These are phyloP conservation scores for Trichoderma brevicompactum DNA, from an alignment of 2,329 filamentous ascomycete genomes.

Conservation along the genomic window DNA sequence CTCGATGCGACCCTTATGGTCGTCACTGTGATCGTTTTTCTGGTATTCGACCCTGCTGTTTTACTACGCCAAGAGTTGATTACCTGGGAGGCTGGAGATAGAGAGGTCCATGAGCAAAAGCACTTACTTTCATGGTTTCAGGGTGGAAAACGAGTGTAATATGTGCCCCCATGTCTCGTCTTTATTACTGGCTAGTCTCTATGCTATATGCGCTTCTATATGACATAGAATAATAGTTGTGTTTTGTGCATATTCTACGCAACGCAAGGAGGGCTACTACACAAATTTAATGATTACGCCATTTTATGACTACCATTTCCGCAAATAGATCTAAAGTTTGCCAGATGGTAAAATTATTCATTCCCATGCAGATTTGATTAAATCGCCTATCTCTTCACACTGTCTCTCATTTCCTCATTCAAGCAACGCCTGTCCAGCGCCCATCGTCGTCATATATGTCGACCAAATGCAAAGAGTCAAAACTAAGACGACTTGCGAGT, in stretches of 20 bases:
- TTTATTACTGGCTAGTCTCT: no score
- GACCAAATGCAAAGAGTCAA: neutral
- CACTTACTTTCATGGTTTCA: neutral
- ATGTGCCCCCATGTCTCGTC: no score
- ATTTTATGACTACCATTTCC: no score
- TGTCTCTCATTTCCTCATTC: no score
- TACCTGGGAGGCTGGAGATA: neutral
- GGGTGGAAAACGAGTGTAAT: neutral
- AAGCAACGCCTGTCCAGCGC: neutral
- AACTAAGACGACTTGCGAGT: neutral
- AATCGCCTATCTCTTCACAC: neutral
- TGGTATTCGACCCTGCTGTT: conserved; percentile 48
- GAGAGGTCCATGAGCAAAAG: neutral
- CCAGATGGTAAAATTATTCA: no score
- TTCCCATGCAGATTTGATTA: no score
- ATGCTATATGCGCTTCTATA: no score
- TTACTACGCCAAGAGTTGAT: neutral
- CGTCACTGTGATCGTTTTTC: conserved; percentile 50
- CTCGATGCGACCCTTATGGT: conserved; percentile 56
- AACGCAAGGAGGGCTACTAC: no score
- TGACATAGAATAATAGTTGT: no score
- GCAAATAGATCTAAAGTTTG: no score
- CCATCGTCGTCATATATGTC: neutral
- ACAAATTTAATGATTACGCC: no score
- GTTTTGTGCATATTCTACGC: no score